These are phyloP conservation scores for Wickerhamomyces kurtzmanii DNA, from an alignment of 805 yeast species.

Conservation along the genomic window DNA sequence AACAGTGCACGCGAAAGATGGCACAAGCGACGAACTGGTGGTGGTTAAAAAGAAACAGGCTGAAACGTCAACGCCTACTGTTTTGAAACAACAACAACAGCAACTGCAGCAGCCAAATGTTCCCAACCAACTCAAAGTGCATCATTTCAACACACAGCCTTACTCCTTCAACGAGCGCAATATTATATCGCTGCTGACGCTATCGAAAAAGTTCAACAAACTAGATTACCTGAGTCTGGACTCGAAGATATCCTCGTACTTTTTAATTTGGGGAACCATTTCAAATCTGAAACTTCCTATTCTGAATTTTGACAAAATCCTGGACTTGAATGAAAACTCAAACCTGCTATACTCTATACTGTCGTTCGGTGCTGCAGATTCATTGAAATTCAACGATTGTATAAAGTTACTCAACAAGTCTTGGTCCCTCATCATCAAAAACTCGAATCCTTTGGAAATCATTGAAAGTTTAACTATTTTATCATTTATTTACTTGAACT, in stretches of 20 bases:
- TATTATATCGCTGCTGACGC: constrained; percentile 21
- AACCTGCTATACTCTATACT: constrained; percentile 33
- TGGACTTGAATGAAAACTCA: constrained; percentile 19
- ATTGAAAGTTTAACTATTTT: constrained; percentile 36
- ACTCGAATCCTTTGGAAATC: constrained; percentile 23
- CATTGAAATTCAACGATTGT: constrained; percentile 23
- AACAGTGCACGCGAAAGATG: constrained; percentile 49
- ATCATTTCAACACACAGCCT: constrained; percentile 8
- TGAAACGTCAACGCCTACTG: constrained; percentile 5
- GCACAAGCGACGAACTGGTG: constrained; percentile 7
- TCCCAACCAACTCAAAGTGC: constrained; percentile 1
- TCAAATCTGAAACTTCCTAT: constrained; percentile 21
- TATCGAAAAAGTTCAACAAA: constrained; percentile 19
- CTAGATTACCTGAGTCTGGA: constrained; percentile 10
- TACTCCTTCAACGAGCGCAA: constrained; percentile 16
- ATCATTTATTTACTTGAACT: constrained; percentile 30
- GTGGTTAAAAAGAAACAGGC: constrained; percentile 17
- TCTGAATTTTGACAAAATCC: constrained; percentile 7
- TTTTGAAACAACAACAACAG: constrained; percentile 1
- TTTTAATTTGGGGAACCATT: constrained; percentile 15
- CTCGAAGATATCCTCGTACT: constrained; percentile 9
- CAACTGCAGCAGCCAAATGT: constrained; percentile 1
- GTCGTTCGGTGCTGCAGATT: constrained; percentile 33
- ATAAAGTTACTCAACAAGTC: constrained; percentile 29
- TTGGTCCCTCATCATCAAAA: constrained; percentile 28